Evolutionary conservation across 2,329 filamentous ascomycete genomes (phyloP).

Genomic region (Zasmidium citrigriseum): DNA sequence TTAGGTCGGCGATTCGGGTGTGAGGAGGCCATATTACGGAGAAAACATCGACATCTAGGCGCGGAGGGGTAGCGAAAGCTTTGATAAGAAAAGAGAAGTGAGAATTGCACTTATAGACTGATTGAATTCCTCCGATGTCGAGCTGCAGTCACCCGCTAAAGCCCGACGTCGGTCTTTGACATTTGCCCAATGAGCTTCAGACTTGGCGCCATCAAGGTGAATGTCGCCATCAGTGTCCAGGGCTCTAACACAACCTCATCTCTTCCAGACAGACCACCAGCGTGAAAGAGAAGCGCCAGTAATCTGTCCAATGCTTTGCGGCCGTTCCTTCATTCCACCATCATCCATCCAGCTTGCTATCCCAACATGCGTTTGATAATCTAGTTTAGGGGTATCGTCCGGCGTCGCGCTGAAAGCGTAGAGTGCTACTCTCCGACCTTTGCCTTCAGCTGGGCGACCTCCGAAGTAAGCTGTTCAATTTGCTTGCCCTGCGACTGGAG

Average conservation of each 20-base stretch:
- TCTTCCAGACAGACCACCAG: neutral
- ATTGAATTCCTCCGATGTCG: neutral
- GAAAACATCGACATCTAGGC: neutral
- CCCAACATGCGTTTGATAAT: neutral
- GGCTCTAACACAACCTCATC: neutral
- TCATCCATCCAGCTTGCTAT: neutral
- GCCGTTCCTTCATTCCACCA: neutral
- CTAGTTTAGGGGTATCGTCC: neutral
- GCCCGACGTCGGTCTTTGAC: neutral
- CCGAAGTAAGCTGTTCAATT: constrained; percentile 74
- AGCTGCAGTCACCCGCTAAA: neutral
- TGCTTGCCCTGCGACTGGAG: constrained; percentile 76
- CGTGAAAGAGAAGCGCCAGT: neutral
- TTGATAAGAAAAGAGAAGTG: too few species aligned
- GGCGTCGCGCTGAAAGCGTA: neutral
- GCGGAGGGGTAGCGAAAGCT: neutral
- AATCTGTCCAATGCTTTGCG: neutral
- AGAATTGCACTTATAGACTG: neutral
- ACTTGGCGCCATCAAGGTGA: constrained; percentile 4
- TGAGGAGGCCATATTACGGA: too few species aligned
- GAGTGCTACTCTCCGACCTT: constrained; percentile 37
- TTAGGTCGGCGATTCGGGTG: neutral
- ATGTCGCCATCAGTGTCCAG: neutral
- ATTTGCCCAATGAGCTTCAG: neutral
- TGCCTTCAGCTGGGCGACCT: constrained; percentile 80